Percentiles rank a stretch among this genome's conserved stretches.
Conservation (phyloP, 202 grass and related monocot genomes). For the Saccharum hybrid region DNA sequence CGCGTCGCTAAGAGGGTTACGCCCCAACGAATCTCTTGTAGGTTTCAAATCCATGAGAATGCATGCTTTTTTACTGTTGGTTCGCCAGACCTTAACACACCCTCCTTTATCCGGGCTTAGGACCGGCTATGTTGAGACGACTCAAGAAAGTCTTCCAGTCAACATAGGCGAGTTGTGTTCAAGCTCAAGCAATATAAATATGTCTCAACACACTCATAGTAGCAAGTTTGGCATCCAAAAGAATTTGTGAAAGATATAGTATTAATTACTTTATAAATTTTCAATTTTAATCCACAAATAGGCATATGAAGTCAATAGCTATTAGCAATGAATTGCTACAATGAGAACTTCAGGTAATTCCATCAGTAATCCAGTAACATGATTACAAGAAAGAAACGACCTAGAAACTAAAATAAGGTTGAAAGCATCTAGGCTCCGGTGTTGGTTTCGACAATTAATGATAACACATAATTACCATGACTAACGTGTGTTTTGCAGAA, state of each 20-base stretch:
- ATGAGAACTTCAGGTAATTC: constrained; percentile 20
- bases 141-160: no score
- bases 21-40: no score
- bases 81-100: no score
- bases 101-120: no score
- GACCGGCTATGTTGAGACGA: no score
- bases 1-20: no score
- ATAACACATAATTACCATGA: no score
- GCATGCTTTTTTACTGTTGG: no score
- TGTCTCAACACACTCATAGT: not conserved
- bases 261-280: not conserved
- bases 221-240: not conserved
- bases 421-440: no score
- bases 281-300: not conserved
- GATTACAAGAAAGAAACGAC: not conserved
- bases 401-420: not conserved
- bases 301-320: not conserved
- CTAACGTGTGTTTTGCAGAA: no score
- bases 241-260: constrained; percentile 9
- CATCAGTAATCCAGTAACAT: constrained; percentile 4
- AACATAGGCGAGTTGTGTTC: not conserved
- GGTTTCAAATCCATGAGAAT: no score
- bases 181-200: not conserved
- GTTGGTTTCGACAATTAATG: no score
- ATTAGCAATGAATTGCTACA: not conserved